These are phyloP conservation scores for Leucogyrophana mollusca DNA, from an alignment of 768 basidiomycete genomes.

Conservation along the genomic window DNA sequence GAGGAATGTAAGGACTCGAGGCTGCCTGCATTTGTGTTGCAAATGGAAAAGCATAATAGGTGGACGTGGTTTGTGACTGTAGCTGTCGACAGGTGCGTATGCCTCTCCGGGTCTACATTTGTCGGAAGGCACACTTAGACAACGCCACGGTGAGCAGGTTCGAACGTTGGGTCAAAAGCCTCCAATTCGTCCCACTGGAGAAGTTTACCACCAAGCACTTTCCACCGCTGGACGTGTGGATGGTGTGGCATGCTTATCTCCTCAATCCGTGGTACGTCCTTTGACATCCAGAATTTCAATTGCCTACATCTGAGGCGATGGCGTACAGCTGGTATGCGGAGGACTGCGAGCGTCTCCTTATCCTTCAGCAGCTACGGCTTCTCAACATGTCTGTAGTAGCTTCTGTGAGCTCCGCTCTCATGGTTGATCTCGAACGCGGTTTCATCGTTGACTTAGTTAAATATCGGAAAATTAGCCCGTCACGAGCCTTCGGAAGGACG, in stretches of 20 bases:
- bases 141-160: slow-evolving; percentile 23
- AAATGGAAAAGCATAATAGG: slow-evolving; percentile 25
- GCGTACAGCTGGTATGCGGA: slow-evolving; percentile 30
- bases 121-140: not conserved
- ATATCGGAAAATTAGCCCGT: slow-evolving; percentile 17
- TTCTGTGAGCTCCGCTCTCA: slow-evolving; percentile 18
- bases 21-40: slow-evolving; percentile 22
- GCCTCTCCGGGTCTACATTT: not conserved
- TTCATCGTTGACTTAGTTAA: slow-evolving; percentile 15
- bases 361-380: slow-evolving; percentile 22
- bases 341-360: slow-evolving; percentile 28
- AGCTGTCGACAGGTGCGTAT: slow-evolving; percentile 35
- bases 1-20: slow-evolving; percentile 26
- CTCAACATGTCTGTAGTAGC: slow-evolving; percentile 27
- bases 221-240: slow-evolving; percentile 40
- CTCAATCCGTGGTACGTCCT: slow-evolving; percentile 34
- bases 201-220: slow-evolving; percentile 23
- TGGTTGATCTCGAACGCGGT: not conserved
- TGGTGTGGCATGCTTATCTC: slow-evolving; percentile 43
- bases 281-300: not conserved
- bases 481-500: slow-evolving; percentile 16
- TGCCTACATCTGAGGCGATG: not conserved
- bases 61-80: slow-evolving; percentile 41
- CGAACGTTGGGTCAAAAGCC: slow-evolving; percentile 29
- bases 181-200: slow-evolving; percentile 22